Evolutionary conservation across 2,329 filamentous ascomycete species (phyloP).

Genomic region (Aureobasidium pullulans): DNA sequence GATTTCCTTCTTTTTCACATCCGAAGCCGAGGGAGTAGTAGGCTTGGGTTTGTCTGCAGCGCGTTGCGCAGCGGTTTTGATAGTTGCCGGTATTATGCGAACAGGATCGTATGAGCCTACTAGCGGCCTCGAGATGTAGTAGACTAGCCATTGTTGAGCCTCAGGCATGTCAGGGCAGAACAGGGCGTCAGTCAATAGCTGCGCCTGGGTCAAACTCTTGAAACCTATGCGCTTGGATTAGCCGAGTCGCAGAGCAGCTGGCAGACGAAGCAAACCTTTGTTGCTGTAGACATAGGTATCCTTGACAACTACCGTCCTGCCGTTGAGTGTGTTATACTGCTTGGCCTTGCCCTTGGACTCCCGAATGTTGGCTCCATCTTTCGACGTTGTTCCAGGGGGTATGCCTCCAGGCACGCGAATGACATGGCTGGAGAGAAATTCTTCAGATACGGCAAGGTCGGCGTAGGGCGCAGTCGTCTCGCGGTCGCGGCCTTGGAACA

Average conservation of each 20-base stretch:
- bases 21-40: conserved; percentile 25
- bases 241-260: conserved; percentile 36
- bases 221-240: conserved; percentile 47
- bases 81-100: conserved; percentile 59
- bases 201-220: conserved; percentile 82
- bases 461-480: conserved; percentile 70
- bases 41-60: conserved; percentile 20
- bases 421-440: conserved; percentile 95
- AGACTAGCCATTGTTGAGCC: conserved; percentile 88
- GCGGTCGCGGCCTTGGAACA: conserved; percentile 79
- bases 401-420: conserved; percentile 64
- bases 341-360: conserved; percentile 90
- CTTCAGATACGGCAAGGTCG: conserved; percentile 81
- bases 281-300: conserved; percentile 91
- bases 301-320: conserved; percentile 87
- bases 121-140: conserved; percentile 87
- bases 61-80: conserved; percentile 26
- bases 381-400: conserved; percentile 35
- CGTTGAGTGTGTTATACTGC: conserved; percentile 88
- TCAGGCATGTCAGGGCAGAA: conserved; percentile 89
- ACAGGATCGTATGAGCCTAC: conserved; percentile 75
- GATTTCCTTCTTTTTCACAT: conserved; percentile 76
- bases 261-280: conserved; percentile 49
- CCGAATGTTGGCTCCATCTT: conserved; percentile 53
- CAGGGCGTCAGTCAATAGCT: conserved; percentile 72